Percentiles rank a stretch among this genome's conserved stretches.
These are phyloP conservation scores for Phytopythium boreale DNA, from an alignment of 352 stramenopile species.

Conservation along the genomic window DNA sequence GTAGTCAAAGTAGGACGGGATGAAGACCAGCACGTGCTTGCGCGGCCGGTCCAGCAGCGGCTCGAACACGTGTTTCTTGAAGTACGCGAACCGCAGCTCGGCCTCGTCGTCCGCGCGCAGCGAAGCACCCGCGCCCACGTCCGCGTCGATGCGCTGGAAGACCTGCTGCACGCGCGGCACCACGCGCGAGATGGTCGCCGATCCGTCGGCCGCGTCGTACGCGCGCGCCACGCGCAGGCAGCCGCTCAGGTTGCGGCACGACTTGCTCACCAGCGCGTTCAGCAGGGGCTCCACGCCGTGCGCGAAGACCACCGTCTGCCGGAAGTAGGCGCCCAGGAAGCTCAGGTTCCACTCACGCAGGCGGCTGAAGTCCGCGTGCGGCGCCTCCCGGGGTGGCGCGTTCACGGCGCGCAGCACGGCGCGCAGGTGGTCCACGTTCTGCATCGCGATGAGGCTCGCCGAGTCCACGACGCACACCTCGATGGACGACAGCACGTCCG, in stretches of 20 bases:
- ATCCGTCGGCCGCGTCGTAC: conserved; percentile 48
- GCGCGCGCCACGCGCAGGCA: conserved; percentile 50
- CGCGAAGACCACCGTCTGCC: conserved; percentile 69
- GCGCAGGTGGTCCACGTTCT: conserved; percentile 79
- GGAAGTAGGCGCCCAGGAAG: conserved; percentile 65
- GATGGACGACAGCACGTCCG: conserved; percentile 70
- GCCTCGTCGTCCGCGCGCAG: conserved; percentile 43
- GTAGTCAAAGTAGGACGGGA: conserved; percentile 85
- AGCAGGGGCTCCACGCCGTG: conserved; percentile 60
- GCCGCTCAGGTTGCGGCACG: conserved; percentile 53
- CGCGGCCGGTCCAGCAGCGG: conserved; percentile 62
- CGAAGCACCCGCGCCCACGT: conserved; percentile 6
- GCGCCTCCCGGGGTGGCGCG: conserved; percentile 61
- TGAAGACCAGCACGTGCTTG: conserved; percentile 76
- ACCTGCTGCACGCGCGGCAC: conserved; percentile 76
- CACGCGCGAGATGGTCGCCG: conserved; percentile 54
- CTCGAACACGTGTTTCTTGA: conserved; percentile 74
- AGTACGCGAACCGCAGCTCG: conserved; percentile 73
- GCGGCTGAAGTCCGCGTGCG: conserved; percentile 68
- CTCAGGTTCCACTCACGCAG: conserved; percentile 73
- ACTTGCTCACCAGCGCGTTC: conserved; percentile 55
- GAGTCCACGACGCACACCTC: conserved; percentile 83
- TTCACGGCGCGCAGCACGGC: conserved; percentile 61
- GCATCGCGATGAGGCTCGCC: conserved; percentile 73
- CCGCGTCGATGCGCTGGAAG: conserved; percentile 73